Conservation (phyloP, 495 filamentous ascomycete genomes). For the Xylaria telfairii region DNA sequence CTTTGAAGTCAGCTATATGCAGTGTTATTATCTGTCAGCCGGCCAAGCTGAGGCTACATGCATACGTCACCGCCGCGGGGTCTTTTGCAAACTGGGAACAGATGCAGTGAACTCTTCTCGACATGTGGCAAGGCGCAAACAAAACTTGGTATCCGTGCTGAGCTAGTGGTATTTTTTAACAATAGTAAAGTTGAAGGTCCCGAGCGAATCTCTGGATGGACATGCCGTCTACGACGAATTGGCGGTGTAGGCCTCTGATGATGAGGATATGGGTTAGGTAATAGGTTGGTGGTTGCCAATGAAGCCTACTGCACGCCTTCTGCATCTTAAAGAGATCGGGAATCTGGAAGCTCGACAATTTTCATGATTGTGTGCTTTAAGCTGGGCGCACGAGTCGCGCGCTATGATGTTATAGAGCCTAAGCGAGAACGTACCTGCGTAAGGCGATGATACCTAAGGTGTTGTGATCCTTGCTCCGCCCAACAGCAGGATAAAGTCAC, state of each 20-base stretch:
- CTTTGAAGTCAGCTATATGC: background rate
- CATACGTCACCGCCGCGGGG: background rate
- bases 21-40: background rate
- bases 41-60: background rate
- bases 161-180: background rate
- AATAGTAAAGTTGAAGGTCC: background rate
- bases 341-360: background rate
- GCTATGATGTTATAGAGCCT: background rate
- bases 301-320: background rate
- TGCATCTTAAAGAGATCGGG: background rate
- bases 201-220: background rate
- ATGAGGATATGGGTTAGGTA: background rate
- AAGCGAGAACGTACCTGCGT: conserved; percentile 3
- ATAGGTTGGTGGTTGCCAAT: background rate
- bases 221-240: background rate
- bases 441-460: background rate
- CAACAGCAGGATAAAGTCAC: background rate
- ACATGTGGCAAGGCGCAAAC: background rate
- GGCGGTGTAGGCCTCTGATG: background rate
- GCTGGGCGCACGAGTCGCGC: background rate
- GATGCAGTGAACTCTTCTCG: background rate
- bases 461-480: background rate
- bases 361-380: background rate
- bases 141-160: background rate
- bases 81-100: background rate